phyloP scores from a whole-genome alignment of 176 grass and related monocot species.

The Rhipidocladum racemiflorum region DNA sequence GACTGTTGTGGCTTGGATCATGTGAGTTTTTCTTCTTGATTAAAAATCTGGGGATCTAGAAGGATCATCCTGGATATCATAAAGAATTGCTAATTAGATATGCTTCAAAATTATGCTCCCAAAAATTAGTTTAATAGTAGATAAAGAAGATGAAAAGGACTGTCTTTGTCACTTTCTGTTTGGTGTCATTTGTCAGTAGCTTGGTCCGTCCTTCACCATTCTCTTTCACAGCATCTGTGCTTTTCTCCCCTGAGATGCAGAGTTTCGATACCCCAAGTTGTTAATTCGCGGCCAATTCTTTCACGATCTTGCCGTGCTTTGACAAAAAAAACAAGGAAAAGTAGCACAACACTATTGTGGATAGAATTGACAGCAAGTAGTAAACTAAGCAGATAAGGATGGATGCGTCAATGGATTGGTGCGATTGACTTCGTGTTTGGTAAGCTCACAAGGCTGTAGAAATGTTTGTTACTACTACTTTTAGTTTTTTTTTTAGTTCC shows the following conservation, averaged over 20 bases:
- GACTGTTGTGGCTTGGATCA: background rate
- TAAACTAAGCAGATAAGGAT: conserved; percentile 36
- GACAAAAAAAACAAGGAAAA: background rate
- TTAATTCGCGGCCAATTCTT: background rate
- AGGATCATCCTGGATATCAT: background rate
- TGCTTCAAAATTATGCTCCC: background rate
- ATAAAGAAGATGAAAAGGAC: background rate
- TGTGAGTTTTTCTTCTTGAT: background rate
- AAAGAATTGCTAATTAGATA: background rate
- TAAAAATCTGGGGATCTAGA: background rate
- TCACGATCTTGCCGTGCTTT: background rate
- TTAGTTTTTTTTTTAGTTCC: background rate
- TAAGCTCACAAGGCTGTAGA: conserved; percentile 9
- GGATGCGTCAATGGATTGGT: conserved; percentile 10
- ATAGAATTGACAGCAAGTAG: conserved; percentile 29
- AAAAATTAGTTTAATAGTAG: background rate
- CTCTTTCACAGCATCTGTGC: background rate
- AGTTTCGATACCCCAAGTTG: background rate
- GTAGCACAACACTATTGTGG: background rate
- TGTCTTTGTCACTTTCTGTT: background rate
- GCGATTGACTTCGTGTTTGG: background rate
- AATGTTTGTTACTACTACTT: background rate
- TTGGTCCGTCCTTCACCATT: background rate
- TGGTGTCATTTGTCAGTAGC: conserved; percentile 1
- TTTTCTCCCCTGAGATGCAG: background rate